Evolutionary conservation across 441 rosid genomes (phyloP).

Genomic region (Populus tomentosa): DNA sequence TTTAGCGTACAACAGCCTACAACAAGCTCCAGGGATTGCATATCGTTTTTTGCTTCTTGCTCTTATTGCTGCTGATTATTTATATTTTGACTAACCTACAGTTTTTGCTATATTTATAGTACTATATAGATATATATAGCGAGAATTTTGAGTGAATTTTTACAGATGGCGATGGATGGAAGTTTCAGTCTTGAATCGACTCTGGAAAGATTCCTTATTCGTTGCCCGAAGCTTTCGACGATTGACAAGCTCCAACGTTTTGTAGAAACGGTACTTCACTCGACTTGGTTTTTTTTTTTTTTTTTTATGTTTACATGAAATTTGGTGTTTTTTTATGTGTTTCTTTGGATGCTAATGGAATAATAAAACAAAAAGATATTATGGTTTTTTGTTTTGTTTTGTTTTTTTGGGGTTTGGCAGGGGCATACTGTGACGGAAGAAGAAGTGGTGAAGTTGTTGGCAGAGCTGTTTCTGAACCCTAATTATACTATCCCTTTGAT

Average conservation of each 20-base stretch:
- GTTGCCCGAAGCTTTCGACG: constrained; percentile 55
- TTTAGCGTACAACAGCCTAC: background rate
- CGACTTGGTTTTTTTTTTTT: background rate
- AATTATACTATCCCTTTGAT: constrained; percentile 64
- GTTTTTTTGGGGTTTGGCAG: constrained; percentile 23
- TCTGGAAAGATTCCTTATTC: constrained; percentile 55
- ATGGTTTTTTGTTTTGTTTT: background rate
- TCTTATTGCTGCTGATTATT: background rate
- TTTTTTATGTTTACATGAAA: background rate
- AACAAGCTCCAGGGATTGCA: background rate
- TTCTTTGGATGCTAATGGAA: too few species aligned
- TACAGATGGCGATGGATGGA: constrained; percentile 66
- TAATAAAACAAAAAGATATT: background rate
- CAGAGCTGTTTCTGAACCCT: constrained; percentile 69
- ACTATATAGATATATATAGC: background rate
- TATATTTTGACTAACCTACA: background rate
- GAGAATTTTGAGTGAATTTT: background rate
- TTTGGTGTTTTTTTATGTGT: background rate
- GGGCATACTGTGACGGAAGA: constrained; percentile 45
- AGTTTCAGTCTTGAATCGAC: constrained; percentile 60
- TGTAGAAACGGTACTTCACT: constrained; percentile 35
- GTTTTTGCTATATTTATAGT: background rate
- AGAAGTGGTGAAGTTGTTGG: constrained; percentile 51
- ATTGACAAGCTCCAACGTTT: constrained; percentile 35
- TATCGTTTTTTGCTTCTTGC: background rate